Conservation (phyloP, 129 eudicot species). For the Flaveria robusta region DNA sequence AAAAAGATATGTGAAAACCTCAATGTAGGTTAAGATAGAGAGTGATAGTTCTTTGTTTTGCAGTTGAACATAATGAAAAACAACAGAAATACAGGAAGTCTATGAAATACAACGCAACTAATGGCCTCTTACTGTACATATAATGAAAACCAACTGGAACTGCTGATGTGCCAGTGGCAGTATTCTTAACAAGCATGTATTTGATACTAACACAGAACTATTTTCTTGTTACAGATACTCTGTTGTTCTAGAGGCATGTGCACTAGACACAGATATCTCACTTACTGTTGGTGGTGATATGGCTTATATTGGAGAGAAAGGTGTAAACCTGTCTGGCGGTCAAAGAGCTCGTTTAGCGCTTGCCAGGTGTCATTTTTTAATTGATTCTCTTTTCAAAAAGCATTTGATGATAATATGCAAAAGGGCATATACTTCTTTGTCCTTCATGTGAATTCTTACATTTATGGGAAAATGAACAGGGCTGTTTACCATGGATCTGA, state of each 20-base stretch:
- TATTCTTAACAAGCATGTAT: constrained; percentile 12
- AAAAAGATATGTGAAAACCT: not conserved
- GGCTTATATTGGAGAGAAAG: constrained; percentile 91
- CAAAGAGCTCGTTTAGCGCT: constrained; percentile 97
- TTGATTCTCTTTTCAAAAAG: constrained; percentile 4
- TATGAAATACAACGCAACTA: not conserved
- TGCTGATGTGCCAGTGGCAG: not conserved
- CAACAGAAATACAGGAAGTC: not conserved
- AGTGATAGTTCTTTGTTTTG: not conserved
- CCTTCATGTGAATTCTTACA: constrained; percentile 4
- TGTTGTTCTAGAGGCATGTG: constrained; percentile 70
- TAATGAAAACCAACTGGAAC: not conserved
- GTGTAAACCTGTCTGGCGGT: constrained; percentile 87
- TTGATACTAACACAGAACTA: not conserved
- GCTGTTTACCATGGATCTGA: constrained; percentile 79
- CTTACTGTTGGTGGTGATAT: constrained; percentile 86
- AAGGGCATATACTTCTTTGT: not conserved
- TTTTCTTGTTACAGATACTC: constrained; percentile 56
- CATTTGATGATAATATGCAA: constrained; percentile 15
- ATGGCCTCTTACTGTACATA: not conserved
- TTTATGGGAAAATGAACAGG: constrained; percentile 45
- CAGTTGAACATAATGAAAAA: not conserved
- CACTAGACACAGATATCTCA: constrained; percentile 79
- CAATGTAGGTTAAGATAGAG: not conserved
- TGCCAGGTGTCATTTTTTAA: constrained; percentile 59